Evolutionary conservation across 2,329 filamentous ascomycete species (phyloP).

Genomic region (Ampelomyces quisqualis): DNA sequence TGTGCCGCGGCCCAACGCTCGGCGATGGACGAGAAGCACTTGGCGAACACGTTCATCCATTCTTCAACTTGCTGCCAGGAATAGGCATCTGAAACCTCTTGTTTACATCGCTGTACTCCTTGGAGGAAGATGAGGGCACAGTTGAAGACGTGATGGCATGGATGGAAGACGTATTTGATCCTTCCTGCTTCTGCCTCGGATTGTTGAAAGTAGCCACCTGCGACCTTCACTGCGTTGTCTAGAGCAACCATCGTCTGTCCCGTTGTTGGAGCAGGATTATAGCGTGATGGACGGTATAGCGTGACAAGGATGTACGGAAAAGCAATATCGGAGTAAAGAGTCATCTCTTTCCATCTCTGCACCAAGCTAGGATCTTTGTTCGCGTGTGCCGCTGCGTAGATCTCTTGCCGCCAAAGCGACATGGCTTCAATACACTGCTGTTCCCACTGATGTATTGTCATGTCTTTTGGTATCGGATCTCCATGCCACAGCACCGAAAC

Average conservation of each 20-base stretch:
- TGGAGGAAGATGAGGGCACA: slow-evolving; percentile 38
- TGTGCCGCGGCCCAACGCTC: slow-evolving; percentile 41
- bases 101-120: slow-evolving; percentile 33
- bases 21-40: slow-evolving; percentile 37
- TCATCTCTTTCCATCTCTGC: slow-evolving; percentile 40
- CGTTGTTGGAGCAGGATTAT: slow-evolving; percentile 28
- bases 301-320: slow-evolving; percentile 34
- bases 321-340: slow-evolving; percentile 38
- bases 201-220: slow-evolving; percentile 37
- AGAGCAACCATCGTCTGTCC: slow-evolving; percentile 33
- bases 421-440: slow-evolving; percentile 29
- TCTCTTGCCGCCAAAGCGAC: slow-evolving; percentile 34
- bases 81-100: slow-evolving; percentile 32
- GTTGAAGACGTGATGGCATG: slow-evolving; percentile 40
- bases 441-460: slow-evolving; percentile 34
- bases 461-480: slow-evolving; percentile 30
- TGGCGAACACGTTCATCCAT: slow-evolving; percentile 35
- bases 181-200: slow-evolving; percentile 36
- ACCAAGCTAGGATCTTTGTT: slow-evolving; percentile 31
- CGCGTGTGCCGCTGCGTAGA: slow-evolving; percentile 28
- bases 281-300: slow-evolving; percentile 34
- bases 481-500: slow-evolving; percentile 37
- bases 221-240: slow-evolving; percentile 34
- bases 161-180: slow-evolving; percentile 44
- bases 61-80: slow-evolving; percentile 29